These are phyloP conservation scores for Phaeosphaeria sp. DNA, from an alignment of 2,329 filamentous ascomycete species.

Conservation along the genomic window DNA sequence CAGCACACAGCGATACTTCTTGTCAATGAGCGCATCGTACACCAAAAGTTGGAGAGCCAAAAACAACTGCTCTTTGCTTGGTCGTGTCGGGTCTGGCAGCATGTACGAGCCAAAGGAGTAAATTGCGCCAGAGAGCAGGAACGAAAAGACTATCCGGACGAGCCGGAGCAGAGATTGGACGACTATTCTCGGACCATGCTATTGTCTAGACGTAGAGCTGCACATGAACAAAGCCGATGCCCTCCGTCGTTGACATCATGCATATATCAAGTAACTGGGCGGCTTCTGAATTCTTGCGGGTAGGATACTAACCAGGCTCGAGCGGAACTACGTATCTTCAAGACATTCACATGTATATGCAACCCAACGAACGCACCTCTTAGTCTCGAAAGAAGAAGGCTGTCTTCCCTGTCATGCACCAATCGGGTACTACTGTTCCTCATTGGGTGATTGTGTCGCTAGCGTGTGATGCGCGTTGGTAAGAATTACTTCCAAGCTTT, in stretches of 20 bases:
- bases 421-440: background rate
- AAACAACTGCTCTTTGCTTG: background rate
- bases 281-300: too few species aligned
- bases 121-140: background rate
- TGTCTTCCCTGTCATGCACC: background rate
- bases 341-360: too few species aligned
- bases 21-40: background rate
- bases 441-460: background rate
- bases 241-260: background rate
- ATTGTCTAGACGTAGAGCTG: background rate
- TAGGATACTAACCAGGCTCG: too few species aligned
- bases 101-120: background rate
- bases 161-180: background rate
- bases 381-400: background rate
- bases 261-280: background rate
- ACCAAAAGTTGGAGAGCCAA: background rate
- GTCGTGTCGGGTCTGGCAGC: background rate
- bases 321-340: too few species aligned
- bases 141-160: background rate
- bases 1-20: background rate
- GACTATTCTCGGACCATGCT: too few species aligned
- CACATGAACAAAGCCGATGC: background rate
- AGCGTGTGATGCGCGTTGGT: background rate
- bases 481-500: background rate
- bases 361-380: background rate